Base-by-base conservation (phyloP, 768 basidiomycete genomes). In the Hemileccinum rubropunctum region DNA sequence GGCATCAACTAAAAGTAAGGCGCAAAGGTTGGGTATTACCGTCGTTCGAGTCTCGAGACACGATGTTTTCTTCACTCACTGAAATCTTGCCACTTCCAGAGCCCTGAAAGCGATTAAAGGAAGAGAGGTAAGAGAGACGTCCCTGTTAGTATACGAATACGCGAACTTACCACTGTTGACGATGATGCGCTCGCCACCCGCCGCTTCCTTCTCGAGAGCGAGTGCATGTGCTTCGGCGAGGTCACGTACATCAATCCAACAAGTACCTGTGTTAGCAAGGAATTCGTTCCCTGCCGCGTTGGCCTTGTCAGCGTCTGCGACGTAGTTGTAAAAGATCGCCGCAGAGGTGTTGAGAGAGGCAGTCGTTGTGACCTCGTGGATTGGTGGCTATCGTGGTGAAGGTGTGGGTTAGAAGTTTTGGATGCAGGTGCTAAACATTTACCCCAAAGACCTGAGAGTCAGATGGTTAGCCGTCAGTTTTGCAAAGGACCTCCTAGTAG, bases 151-250 rank as follows among this genome's bases (percentile, higher is more conserved):
- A 30, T 12, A 30, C 28, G 28, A 30, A 12, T 30, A 9, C 11
- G 28, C 3, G 10, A 27, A 46, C 50, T 60, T 44, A 54, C 73
- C 71, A 3, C 63, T 67, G n/a, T 64, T 66, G 35, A 80, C 54
- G 58, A 87, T 73, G 58, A 86, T 76, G 30, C 86, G 71, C 48
- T 86, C 72, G 1, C 79, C 79, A 3, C 75, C 77, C 0, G 83
- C 84, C 3, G 70, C 73, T 23, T 74, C 69, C 43, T 72, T 76
- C 46, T 73, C 72, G 18, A 89, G 62, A 4, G 81, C 80, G 6
- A 69, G 62, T 1, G 73, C 71, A 57, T 86, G 84, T 0, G 78
- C 81, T 14, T 68, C 63, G 0, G 78, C 82, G 30, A 81, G 59
- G 59, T 84, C 82, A 6, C 81, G 74, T 6, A 82, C 81, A 44